Conservation (phyloP, 1,284 basidiomycete genomes). For the Ustilago esculenta region DNA sequence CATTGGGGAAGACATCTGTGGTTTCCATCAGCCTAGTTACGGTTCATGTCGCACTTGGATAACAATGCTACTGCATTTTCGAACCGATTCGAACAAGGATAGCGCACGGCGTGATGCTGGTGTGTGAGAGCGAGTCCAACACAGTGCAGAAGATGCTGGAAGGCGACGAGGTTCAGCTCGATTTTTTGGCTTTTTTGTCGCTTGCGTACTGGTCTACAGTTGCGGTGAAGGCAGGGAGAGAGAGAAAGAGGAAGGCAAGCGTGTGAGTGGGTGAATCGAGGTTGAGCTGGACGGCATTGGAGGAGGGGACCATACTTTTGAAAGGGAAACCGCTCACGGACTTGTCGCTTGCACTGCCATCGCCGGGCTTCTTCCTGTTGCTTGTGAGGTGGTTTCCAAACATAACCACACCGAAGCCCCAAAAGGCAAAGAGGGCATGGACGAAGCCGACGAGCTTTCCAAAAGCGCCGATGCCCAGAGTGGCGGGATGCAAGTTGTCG, state of each 20-base stretch:
- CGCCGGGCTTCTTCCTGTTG: constrained; percentile 46
- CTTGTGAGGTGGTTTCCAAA: constrained; percentile 45
- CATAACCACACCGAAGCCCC: constrained; percentile 46
- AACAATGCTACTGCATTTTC: too few relatives aligned
- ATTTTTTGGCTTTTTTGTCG: constrained; percentile 42
- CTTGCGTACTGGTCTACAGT: constrained; percentile 38
- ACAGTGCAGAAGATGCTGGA: too few relatives aligned
- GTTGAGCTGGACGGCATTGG: too few relatives aligned
- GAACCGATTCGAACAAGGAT: too few relatives aligned
- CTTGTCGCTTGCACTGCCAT: constrained; percentile 66
- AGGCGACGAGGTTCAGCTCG: constrained; percentile 2
- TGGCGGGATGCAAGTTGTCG: constrained; percentile 7
- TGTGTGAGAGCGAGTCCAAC: too few relatives aligned
- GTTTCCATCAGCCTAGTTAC: too few relatives aligned
- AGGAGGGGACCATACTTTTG: constrained; percentile 16
- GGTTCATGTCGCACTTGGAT: too few relatives aligned
- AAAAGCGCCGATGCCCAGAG: constrained; percentile 39
- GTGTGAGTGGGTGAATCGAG: too few relatives aligned
- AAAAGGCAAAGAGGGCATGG: constrained; percentile 36
- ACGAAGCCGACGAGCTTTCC: constrained; percentile 32
- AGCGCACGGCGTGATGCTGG: too few relatives aligned
- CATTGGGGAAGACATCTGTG: too few relatives aligned
- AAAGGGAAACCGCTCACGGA: constrained; percentile 38
- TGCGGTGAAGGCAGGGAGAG: too few relatives aligned
- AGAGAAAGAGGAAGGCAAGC: background rate